Conservation (phyloP, 2,329 filamentous ascomycete genomes). For the Aspergillus sp. region DNA sequence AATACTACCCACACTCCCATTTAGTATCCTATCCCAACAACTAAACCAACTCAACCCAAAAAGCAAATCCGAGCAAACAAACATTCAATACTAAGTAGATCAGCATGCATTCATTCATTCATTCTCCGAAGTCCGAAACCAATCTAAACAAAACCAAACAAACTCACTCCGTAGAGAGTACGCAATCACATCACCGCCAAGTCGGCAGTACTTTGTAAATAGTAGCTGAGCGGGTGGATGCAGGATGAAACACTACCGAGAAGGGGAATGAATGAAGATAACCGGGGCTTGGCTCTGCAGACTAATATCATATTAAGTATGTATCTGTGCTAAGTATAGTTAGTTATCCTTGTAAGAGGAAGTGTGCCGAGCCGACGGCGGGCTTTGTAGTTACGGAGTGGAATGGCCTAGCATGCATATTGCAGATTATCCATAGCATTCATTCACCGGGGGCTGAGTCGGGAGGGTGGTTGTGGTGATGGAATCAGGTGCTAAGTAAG, state of each 20-base stretch:
- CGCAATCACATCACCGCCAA: background rate
- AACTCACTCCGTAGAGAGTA: background rate
- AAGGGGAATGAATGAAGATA: background rate
- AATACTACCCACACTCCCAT: too few relatives aligned
- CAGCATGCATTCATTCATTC: background rate
- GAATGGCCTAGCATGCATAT: background rate
- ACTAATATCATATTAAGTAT: background rate
- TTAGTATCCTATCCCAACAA: too few relatives aligned
- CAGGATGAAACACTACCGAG: background rate
- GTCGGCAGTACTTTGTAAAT: background rate
- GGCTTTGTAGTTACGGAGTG: background rate
- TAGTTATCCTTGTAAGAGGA: background rate
- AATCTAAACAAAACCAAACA: background rate
- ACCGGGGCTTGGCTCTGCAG: background rate
- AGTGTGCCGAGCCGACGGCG: background rate
- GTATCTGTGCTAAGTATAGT: too few relatives aligned
- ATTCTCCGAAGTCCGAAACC: background rate
- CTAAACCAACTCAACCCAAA: too few relatives aligned
- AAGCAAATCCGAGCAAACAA: too few relatives aligned
- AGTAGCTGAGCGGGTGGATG: background rate
- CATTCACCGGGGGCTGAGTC: background rate
- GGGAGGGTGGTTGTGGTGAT: background rate
- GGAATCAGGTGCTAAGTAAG: too few relatives aligned
- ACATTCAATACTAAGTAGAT: too few relatives aligned
- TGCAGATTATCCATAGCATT: background rate